Percentiles rank a stretch among this genome's conserved stretches.
Conservation (phyloP, 2,329 filamentous ascomycete genomes). For the Fusarium robinianum region DNA sequence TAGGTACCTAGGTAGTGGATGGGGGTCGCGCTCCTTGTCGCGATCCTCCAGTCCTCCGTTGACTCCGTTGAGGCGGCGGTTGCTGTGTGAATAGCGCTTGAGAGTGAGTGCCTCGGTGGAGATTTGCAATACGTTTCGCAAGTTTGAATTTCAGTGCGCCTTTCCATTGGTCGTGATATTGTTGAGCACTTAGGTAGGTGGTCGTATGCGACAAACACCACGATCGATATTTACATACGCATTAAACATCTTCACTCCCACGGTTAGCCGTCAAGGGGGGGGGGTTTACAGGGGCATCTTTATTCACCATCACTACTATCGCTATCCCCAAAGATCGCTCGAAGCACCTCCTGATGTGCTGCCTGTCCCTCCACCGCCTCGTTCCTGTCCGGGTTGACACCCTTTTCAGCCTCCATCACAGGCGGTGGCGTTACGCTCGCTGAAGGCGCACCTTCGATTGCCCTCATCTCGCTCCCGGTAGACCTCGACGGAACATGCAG, state of each 20-base stretch:
- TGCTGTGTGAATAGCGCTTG: no score
- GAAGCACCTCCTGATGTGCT: conserved; percentile 82
- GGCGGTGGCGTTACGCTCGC: conserved; percentile 4
- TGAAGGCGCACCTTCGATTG: conserved; percentile 18
- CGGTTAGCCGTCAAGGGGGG: no score
- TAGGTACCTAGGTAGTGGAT: no score
- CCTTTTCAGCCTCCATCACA: conserved; percentile 48
- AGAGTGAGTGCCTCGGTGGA: no score
- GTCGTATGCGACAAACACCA: no score
- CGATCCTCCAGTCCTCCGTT: no score
- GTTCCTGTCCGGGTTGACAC: conserved; percentile 70
- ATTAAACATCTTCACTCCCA: background rate
- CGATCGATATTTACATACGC: background rate
- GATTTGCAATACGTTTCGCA: no score
- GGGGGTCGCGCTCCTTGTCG: no score
- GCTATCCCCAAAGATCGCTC: conserved; percentile 90
- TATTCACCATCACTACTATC: conserved; percentile 75
- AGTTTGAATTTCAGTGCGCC: no score
- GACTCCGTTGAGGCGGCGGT: no score
- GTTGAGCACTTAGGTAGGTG: no score
- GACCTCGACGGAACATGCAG: conserved; percentile 5
- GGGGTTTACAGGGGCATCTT: conserved; percentile 12
- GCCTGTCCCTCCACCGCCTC: conserved; percentile 67
- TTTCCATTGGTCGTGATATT: no score
- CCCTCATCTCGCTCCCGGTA: conserved; percentile 12